Base-by-base conservation (phyloP, 257 asterid species). In the Solanum ossicruentum region DNA sequence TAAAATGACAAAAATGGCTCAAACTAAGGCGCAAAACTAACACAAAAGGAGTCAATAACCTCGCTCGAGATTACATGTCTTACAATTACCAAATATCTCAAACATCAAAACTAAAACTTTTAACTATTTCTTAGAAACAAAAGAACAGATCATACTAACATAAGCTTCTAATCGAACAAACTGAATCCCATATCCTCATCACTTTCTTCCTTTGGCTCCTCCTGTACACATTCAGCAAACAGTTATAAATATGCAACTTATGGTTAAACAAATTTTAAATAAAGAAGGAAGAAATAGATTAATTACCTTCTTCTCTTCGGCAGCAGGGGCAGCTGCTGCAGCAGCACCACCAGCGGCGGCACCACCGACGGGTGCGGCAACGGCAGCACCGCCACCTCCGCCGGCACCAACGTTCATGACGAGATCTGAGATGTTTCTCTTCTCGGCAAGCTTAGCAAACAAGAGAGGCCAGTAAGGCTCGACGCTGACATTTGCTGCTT, bases 391-490 rank as follows among this genome's bases (percentile, higher is more conserved):
- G 26, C 87, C 93, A 9, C 94, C 97, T 28, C 96, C 96, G 8
- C 97, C 98, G 21, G 94, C 87, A 49, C 94, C 98, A 47, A 92
- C 89, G 63, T 92, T 92, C 85, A 89, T 81, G 73, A 94, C 72
- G 10, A 94, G 94, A 84, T 94, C 95, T 77, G 86, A 93, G 12
- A 94, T 52, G 54, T 91, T 94, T 85, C 81, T 92, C 92, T 93
- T 94, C 91, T 94, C 95, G 83, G 92, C 88, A 12, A 94, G 95
- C 92, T 91, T 93, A 3, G 94, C 90, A 56, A 93, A 91, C 45
- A 94, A 91, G 67, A 92, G 91, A 39, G 95, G 94, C 98, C 98
- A 94, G 81, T 94, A 93, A 10, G 97, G 93, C 49, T 94, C 98
- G 7, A 92, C 89, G n/a, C 89, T 81, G 84, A 93, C 39, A 86